Percentiles rank a stretch among this genome's conserved stretches.
Conservation (phyloP, 1,139 yeast genomes). For the Taphrina flavorubra region DNA sequence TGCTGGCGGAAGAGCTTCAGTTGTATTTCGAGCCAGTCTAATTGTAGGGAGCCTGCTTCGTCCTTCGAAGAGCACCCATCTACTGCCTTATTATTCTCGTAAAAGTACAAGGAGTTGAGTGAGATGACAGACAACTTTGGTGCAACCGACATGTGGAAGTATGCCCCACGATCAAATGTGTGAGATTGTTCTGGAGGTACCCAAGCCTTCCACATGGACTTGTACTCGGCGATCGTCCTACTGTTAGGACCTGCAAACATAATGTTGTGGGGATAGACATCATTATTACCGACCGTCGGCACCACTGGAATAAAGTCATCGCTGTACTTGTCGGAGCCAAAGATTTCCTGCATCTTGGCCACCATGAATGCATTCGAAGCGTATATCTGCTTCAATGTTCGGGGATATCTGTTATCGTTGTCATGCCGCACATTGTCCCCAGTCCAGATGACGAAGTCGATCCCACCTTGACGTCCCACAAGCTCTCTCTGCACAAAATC, state of each 20-base stretch:
- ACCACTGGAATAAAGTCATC: conserved; percentile 49
- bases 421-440: conserved; percentile 90
- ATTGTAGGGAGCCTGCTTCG: conserved; percentile 78
- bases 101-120: conserved; percentile 75
- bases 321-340: conserved; percentile 54
- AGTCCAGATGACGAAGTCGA: conserved; percentile 87
- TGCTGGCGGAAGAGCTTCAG: conserved; percentile 75
- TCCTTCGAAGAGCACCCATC: conserved; percentile 74
- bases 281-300: conserved; percentile 68
- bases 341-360: conserved; percentile 59
- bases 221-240: conserved; percentile 73
- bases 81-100: conserved; percentile 76
- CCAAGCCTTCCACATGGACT: conserved; percentile 71
- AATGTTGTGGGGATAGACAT: conserved; percentile 85
- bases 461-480: conserved; percentile 55
- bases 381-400: conserved; percentile 72
- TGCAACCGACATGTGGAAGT: conserved; percentile 73
- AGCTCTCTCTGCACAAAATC: conserved; percentile 68
- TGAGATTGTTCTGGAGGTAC: conserved; percentile 81
- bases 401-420: conserved; percentile 72
- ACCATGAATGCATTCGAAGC: conserved; percentile 71
- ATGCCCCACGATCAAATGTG: conserved; percentile 74
- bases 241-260: conserved; percentile 84
- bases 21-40: conserved; percentile 78
- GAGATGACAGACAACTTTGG: conserved; percentile 81